phyloP scores from a whole-genome alignment of 179 eudicot species.

The Pouteria campechiana region DNA sequence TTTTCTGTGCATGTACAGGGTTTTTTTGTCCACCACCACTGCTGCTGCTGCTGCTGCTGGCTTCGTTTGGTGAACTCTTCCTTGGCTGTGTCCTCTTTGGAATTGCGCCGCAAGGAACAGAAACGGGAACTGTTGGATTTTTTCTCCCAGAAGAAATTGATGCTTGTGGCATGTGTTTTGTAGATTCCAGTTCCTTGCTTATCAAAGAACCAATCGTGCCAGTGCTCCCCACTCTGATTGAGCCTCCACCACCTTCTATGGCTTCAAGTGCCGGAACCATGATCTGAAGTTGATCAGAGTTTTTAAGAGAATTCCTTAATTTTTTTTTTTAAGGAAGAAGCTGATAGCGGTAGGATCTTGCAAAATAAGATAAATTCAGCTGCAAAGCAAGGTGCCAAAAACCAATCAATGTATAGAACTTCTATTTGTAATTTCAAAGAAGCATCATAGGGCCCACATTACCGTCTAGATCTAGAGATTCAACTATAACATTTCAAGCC shows the following conservation, averaged over 20 bases:
- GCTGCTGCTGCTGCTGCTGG: constrained; percentile 25
- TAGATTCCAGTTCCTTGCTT: constrained; percentile 50
- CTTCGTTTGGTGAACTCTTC: constrained; percentile 30
- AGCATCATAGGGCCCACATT: no score
- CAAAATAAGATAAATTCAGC: no score
- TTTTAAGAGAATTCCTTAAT: no score
- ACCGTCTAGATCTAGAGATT: no score
- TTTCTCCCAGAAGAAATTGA: constrained; percentile 9
- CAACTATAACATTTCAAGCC: no score
- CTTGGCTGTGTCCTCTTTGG: constrained; percentile 22
- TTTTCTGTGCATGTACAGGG: constrained; percentile 29
- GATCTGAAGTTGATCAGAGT: no score
- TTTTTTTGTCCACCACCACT: constrained; percentile 12
- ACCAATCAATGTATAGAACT: no score
- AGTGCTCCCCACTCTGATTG: constrained; percentile 69
- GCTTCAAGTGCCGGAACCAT: constrained; percentile 64
- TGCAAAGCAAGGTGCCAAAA: no score
- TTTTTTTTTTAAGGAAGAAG: no score
- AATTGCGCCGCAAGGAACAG: constrained; percentile 9
- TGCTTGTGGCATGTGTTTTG: constrained; percentile 15
- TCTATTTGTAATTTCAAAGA: no score
- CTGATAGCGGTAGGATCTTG: no score
- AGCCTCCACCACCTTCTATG: constrained; percentile 77
- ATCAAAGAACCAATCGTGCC: constrained; percentile 71
- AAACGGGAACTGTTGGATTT: constrained; percentile 6